Conservation (phyloP, 768 basidiomycete genomes). For the Calocera viscosa region DNA sequence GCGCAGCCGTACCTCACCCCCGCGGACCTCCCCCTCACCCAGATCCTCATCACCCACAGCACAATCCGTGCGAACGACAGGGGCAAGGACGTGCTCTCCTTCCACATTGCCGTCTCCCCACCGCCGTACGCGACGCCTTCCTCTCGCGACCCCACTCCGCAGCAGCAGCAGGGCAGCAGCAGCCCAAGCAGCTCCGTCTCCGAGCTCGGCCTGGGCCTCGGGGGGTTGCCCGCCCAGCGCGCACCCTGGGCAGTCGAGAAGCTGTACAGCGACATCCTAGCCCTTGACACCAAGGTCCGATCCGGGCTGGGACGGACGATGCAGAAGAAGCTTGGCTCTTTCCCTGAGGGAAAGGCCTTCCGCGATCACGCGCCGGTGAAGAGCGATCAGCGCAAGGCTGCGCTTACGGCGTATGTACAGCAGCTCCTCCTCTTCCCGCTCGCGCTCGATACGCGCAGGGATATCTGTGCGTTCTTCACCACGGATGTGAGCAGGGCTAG, state of each 20-base stretch:
- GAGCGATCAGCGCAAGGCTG: constrained; percentile 73
- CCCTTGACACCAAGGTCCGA: constrained; percentile 68
- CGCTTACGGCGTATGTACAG: constrained; percentile 73
- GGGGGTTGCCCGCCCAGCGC: constrained; percentile 12
- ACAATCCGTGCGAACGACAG: constrained; percentile 79
- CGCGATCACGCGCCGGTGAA: constrained; percentile 94
- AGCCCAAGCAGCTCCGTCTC: not conserved
- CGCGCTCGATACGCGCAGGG: constrained; percentile 58
- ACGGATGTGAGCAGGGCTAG: constrained; percentile 45
- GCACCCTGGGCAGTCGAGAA: constrained; percentile 77
- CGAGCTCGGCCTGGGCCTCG: constrained; percentile 24
- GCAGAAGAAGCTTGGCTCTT: constrained; percentile 55
- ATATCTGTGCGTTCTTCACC: constrained; percentile 83
- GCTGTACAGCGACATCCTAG: constrained; percentile 84
- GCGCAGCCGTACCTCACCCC: constrained; percentile 17
- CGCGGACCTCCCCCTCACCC: constrained; percentile 58
- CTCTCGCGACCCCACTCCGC: constrained; percentile 37
- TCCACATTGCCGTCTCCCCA: constrained; percentile 51
- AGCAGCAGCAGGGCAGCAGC: constrained; percentile 24
- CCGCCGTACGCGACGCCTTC: constrained; percentile 15
- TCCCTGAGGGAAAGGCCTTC: constrained; percentile 92
- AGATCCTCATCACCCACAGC: constrained; percentile 60
- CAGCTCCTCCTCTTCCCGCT: constrained; percentile 67
- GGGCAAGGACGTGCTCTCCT: constrained; percentile 84
- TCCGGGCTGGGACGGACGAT: constrained; percentile 38